phyloP scores from a whole-genome alignment of 2,329 filamentous ascomycete species.

The Nemania bipapillata region DNA sequence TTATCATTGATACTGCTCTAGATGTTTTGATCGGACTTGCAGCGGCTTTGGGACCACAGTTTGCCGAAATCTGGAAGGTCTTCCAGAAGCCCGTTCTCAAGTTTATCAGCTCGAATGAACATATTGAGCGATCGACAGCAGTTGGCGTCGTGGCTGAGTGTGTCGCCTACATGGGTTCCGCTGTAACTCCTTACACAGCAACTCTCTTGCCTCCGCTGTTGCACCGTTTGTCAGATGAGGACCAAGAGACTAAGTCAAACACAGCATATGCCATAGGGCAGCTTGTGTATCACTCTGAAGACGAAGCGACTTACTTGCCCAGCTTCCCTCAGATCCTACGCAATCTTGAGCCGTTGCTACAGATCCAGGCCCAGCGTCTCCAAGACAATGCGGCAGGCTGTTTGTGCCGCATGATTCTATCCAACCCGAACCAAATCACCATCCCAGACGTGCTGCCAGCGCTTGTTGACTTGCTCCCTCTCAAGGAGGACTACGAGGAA shows the following conservation, averaged over 20 bases:
- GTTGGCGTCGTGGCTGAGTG: slow-evolving; percentile 94
- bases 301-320: slow-evolving; percentile 77
- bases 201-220: slow-evolving; percentile 81
- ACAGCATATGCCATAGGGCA: slow-evolving; percentile 91
- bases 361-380: slow-evolving; percentile 79
- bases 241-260: slow-evolving; percentile 92
- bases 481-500: slow-evolving; percentile 95
- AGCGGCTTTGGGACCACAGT: slow-evolving; percentile 80
- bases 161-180: slow-evolving; percentile 81
- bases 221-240: slow-evolving; percentile 88
- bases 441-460: slow-evolving; percentile 83
- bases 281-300: slow-evolving; percentile 81
- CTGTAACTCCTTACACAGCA: slow-evolving; percentile 83
- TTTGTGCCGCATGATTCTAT: slow-evolving; percentile 89
- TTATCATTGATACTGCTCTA: slow-evolving; percentile 91
- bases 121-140: slow-evolving; percentile 86
- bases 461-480: slow-evolving; percentile 80
- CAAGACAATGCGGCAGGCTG: slow-evolving; percentile 95
- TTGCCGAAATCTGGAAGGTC: slow-evolving; percentile 91
- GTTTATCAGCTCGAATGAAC: slow-evolving; percentile 85
- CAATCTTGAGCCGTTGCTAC: slow-evolving; percentile 87
- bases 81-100: slow-evolving; percentile 93
- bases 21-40: slow-evolving; percentile 89
- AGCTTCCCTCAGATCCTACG: slow-evolving; percentile 80
- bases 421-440: slow-evolving; percentile 84